Evolutionary conservation across 768 basidiomycete genomes (phyloP).

Genomic region (Psilocybe sp.): DNA sequence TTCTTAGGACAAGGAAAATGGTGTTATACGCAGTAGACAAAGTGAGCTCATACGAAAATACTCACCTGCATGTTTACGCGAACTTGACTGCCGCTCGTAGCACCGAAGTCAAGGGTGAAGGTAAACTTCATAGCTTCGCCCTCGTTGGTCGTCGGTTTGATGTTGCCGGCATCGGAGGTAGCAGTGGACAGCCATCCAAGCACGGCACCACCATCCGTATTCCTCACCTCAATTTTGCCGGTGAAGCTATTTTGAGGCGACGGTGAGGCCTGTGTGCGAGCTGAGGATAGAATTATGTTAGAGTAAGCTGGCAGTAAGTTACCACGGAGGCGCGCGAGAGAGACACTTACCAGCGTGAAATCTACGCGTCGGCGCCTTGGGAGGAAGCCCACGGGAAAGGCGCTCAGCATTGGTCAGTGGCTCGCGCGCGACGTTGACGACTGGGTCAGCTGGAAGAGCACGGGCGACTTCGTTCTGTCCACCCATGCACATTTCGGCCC

Average conservation of each 20-base stretch:
- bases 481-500: conserved; percentile 1
- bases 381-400: conserved; percentile 20
- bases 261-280: conserved; percentile 14
- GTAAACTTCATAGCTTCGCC: not conserved
- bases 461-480: not conserved
- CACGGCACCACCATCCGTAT: not conserved
- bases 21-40: too few relatives aligned
- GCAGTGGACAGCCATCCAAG: conserved; percentile 11
- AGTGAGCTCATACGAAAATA: not conserved
- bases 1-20: conserved; percentile 7
- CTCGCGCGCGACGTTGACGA: not conserved
- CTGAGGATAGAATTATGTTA: not conserved
- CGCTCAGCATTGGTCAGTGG: conserved; percentile 22
- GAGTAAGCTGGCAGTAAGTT: too few relatives aligned
- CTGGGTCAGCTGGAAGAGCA: not conserved
- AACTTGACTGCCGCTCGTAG: conserved; percentile 5
- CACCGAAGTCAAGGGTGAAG: not conserved
- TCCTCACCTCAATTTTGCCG: conserved; percentile 1
- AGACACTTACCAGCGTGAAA: not conserved
- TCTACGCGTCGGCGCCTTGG: conserved; percentile 20
- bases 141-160: conserved; percentile 5
- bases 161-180: not conserved
- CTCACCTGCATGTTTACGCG: conserved; percentile 4
- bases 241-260: not conserved
- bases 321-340: not conserved